phyloP scores from a whole-genome alignment of 2,329 filamentous ascomycete genomes.

The Fusarium tanahbumbuense region DNA sequence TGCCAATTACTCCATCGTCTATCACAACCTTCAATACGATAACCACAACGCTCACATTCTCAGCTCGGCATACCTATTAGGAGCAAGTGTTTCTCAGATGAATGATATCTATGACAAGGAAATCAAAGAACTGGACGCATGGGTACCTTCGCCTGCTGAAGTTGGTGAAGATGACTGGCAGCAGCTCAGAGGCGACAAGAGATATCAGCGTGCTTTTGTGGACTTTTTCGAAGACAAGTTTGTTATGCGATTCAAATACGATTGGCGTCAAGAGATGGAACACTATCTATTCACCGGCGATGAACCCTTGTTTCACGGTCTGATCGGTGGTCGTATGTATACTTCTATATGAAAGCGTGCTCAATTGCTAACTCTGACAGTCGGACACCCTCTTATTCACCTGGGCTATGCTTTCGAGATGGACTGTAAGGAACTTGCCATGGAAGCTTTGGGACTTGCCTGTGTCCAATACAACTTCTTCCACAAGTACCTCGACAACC shows the following conservation, averaged over 20 bases:
- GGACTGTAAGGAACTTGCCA: slow-evolving; percentile 83
- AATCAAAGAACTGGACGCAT: slow-evolving; percentile 77
- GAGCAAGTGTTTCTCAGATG: slow-evolving; percentile 78
- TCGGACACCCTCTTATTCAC: slow-evolving; percentile 93
- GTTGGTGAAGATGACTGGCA: slow-evolving; percentile 87
- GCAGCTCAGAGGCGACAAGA: slow-evolving; percentile 81
- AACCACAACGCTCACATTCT: slow-evolving; percentile 89
- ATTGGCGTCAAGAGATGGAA: slow-evolving; percentile 82
- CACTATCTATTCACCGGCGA: slow-evolving; percentile 81
- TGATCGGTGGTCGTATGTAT: slow-evolving; percentile 79
- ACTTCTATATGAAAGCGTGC: not conserved
- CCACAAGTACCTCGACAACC: slow-evolving; percentile 77
- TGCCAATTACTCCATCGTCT: slow-evolving; percentile 86
- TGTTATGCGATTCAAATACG: slow-evolving; percentile 76
- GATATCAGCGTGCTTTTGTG: slow-evolving; percentile 88
- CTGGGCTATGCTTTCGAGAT: slow-evolving; percentile 94
- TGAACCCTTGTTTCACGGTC: slow-evolving; percentile 81
- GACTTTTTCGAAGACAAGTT: slow-evolving; percentile 97
- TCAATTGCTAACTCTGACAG: slow-evolving; percentile 57
- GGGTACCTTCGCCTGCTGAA: slow-evolving; percentile 87
- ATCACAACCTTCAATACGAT: slow-evolving; percentile 78
- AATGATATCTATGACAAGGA: slow-evolving; percentile 85
- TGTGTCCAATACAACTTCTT: slow-evolving; percentile 68
- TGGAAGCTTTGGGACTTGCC: slow-evolving; percentile 84
- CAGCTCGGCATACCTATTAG: slow-evolving; percentile 86